Evolutionary conservation across 208 protist genomes (phyloP), one percentile per base, ranked within the genome.

Genomic region (Phytomonas sp.): DNA sequence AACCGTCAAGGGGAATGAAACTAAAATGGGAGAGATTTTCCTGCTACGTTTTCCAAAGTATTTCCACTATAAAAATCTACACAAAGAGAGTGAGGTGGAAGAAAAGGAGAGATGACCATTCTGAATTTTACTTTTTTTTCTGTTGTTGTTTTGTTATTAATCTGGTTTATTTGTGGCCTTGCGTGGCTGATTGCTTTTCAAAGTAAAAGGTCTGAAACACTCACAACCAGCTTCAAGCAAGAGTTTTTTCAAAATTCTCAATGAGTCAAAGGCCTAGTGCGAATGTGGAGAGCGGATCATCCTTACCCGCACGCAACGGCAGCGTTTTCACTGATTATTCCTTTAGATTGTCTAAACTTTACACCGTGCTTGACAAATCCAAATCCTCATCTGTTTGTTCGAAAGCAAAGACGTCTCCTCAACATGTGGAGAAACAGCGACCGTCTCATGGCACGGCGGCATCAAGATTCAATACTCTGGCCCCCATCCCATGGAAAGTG

Each of bases 301-400:
- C 69, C 30, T 7, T n/a, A 26, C 32, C 32, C 2, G 63, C 30
- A 31, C 31, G 63, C 36, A 30, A 8, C 29, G 66, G 74, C 42
- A 69, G 74, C 36, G 45, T 79, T 56, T 75, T 71, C 33, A 60
- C 72, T 4, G 73, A 81, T 71, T 77, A 67, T 68, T 60, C 64
- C 31, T 81, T 81, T 66, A 45, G 73, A n/a, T 81, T 81, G 32
- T 71, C 69, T 26, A 52, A 60, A 16, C 74, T 70, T 5, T 81
- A 81, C 73, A 78, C 70, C 3, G 73, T 63, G 2, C 64, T 75
- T 34, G 74, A 78, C 4, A 29, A 40, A 5, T 1, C 0, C 31
- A 66, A 33, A 34, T 34, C n/a, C 16, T 37, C 31, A n/a, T 11
- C 60, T n/a, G 29, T 19, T 4, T 12, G 19, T 4, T 12, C 5